Base-by-base conservation (phyloP, 2,329 filamentous ascomycete species). In the Fusarium torreyae region DNA sequence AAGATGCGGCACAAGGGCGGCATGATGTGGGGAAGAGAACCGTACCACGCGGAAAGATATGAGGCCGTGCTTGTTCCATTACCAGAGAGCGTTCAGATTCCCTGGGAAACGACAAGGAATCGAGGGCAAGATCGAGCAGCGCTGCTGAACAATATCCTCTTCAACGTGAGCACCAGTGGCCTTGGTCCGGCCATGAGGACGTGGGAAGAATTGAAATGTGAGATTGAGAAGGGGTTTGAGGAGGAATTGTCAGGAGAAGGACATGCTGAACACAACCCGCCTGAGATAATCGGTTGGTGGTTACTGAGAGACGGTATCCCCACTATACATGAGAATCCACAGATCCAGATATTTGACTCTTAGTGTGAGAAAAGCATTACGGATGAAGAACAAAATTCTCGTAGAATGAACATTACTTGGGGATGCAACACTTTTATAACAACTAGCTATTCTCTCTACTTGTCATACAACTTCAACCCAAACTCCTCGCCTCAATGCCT, bases 21-120 rank as follows among this genome's bases (percentile, higher is more conserved):
- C 15, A 52, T 72, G 26, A 72, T 69, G 11, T 75, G 67, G 63
- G 75, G 74, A 1, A 66, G 75, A 6, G 76, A 79, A 31, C 76
- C 76, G 3, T 74, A 67, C n/a, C 66, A 68, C 3, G 68, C 70
- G 2, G 51, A 63, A 11, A 26, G 54, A 9, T 70, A 72, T 17
- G 43, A 52, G 2, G 67, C 71, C 13, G 36, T 71, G 7, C 57
- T 77, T 14, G 38, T 55, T 5, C 45, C 52, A 4, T 62, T 79
- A 5, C 74, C 76, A 2, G 56, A 54, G 14, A 18, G 39, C 1
- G 66, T 68, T 7, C 49, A 49, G 18, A 70, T 79, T 13, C 76
- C 76, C 1, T 78, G 74, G 73, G 71, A 70, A 15, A 71, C 58
- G 4, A 46, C 39, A 5, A 52, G 63, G 10, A 66, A 65, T 5